These are phyloP conservation scores for Ramaria rubella DNA, from an alignment of 768 basidiomycete species.

Conservation along the genomic window DNA sequence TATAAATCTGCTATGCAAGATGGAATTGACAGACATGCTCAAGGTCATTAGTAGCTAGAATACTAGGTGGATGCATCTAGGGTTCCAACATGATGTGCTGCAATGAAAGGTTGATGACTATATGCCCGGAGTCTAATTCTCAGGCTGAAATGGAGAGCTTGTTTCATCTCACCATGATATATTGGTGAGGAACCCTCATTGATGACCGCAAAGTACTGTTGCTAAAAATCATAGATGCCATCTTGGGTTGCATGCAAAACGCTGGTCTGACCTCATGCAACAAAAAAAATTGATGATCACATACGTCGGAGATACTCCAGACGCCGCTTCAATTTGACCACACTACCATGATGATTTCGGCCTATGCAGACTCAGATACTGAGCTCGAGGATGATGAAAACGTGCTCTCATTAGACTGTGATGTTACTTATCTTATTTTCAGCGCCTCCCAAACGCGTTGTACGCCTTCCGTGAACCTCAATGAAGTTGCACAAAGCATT, in stretches of 20 bases:
- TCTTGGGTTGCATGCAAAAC: too few relatives aligned
- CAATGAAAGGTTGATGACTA: too few relatives aligned
- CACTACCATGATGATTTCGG: conserved; percentile 19
- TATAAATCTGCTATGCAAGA: conserved; percentile 45
- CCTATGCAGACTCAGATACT: conserved; percentile 50
- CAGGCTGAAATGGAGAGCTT: too few relatives aligned
- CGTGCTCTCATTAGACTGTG: neutral
- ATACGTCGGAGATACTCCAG: neutral
- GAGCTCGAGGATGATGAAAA: conserved; percentile 31
- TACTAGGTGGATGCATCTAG: too few relatives aligned
- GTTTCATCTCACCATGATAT: too few relatives aligned
- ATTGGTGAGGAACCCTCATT: too few relatives aligned
- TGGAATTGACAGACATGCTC: conserved; percentile 50
- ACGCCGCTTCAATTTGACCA: neutral
- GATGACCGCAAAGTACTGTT: too few relatives aligned
- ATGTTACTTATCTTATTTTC: neutral
- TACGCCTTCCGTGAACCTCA: neutral
- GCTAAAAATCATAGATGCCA: too few relatives aligned
- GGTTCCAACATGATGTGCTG: too few relatives aligned
- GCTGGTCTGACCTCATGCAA: neutral
- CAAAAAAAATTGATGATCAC: neutral
- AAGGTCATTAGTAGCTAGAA: neutral
- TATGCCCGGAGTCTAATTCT: too few relatives aligned
- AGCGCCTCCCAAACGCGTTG: neutral
- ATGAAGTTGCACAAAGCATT: neutral